Evolutionary conservation across 345 rosid genomes (phyloP), one percentile per base, ranked within the genome.

Genomic region (Rubroshorea leprosula): DNA sequence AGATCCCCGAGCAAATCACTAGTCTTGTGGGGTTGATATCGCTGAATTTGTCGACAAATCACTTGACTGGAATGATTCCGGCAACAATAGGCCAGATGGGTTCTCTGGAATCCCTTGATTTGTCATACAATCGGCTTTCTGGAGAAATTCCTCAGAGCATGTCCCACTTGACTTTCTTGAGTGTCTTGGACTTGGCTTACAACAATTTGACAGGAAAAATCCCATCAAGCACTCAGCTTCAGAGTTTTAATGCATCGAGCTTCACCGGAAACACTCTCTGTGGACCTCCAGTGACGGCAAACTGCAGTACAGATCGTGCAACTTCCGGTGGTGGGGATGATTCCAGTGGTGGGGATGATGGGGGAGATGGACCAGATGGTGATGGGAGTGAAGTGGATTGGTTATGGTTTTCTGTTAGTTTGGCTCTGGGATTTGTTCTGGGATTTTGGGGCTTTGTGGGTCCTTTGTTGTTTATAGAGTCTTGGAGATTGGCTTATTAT

Each of bases 101-200:
- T n/a, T 13, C 14, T 4, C 10, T 75, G 2, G 65, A 67, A 49
- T 60, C 67, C 53, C 46, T 1, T 12, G 22, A 70, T 49, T n/a
- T 70, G 20, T 54, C 60, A 3, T 26, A 17, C 24, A 70, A 70
- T 48, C 25, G 43, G 11, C 53, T 71, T 6, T 51, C 54, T 0
- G 67, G 74, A 5, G 4, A 1, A 20, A 55, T 70, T 41, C 70
- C 70, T 5, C 17, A 9, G 4, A 61, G 67, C 23, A 25, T 65
- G 14, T 13, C 67, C 9, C 4, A 23, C 9, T 20, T 68, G 55
- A 63, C 44, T 20, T 68, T 25, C 48, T 41, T 67, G 47, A 41
- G 62, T 51, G 35, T 51, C 51, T 27, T 71, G 51, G 54, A 71
- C 56, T 48, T 71, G 52, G 66, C 68, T 6, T 51, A 67, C 41